Evolutionary conservation across 257 asterid genomes (phyloP), one percentile per base, ranked within the genome.

Genomic region (Penstemon barbatus): DNA sequence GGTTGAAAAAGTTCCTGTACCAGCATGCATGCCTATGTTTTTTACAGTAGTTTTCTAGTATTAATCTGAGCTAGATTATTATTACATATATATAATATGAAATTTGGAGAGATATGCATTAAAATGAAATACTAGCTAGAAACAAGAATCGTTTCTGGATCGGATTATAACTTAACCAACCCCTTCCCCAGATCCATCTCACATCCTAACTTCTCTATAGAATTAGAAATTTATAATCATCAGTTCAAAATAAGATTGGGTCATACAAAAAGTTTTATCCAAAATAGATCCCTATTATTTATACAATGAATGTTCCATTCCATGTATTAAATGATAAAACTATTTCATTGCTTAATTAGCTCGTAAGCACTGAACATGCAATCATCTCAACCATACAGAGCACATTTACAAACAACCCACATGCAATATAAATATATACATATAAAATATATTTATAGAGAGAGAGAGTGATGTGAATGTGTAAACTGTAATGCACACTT

Each of bases 341-440:
- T 13, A 77, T 81, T 83, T 77, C 78, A 57, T 91, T 91, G 96
- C 92, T 91, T 91, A 81, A 76, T 77, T 71, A 74, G 87, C 78
- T 85, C 77, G 92, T 83, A 83, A 90, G 83, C 86, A 78, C 83
- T 74, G 82, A 82, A 41, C 79, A 82, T 40, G 70, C 74, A 85
- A 89, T 88, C 87, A 91, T 84, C 89, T 65, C 85, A 50, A 83
- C 91, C 86, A 86, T 77, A 77, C 71, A 74, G 8, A 68, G 63
- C 69, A 74, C 79, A 80, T 59, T 75, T 65, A 76, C 83, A 81
- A 79, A 79, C 85, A 80, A 80, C 78, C 79, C 91, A 89, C 85
- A 84, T 85, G 91, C 80, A 73, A 41, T 25, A 25, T 25, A 25
- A 25, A 25, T 25, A 25, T 25, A 25, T 2, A 19, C 62, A 63